phyloP scores from a whole-genome alignment of 2,329 filamentous ascomycete species.

The Zymoseptoria brevis region DNA sequence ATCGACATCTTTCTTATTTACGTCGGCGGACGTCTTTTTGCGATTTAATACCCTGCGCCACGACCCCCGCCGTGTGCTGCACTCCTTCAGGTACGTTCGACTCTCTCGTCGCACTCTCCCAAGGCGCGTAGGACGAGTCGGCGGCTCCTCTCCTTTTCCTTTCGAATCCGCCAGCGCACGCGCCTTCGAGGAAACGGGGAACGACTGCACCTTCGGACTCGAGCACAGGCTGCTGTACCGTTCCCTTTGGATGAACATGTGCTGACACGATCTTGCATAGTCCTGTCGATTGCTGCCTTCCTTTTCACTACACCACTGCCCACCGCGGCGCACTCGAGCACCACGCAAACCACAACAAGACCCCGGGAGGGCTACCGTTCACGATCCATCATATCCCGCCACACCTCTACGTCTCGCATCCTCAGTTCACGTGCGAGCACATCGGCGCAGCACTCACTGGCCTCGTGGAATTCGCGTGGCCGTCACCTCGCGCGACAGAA shows the following conservation, averaged over 20 bases:
- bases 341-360: not conserved
- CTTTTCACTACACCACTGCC: constrained; percentile 2
- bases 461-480: constrained; percentile 13
- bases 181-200: not conserved
- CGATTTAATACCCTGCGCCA: not conserved
- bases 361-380: not conserved
- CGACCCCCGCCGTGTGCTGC: not conserved
- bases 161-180: not conserved
- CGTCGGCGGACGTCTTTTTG: not conserved
- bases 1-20: constrained; percentile 6
- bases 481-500: constrained; percentile 12
- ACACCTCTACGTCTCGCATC: not conserved
- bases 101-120: not conserved
- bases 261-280: not conserved
- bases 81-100: constrained; percentile 2
- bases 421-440: not conserved
- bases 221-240: not conserved
- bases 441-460: not conserved
- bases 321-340: constrained; percentile 4
- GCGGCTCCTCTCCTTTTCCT: constrained; percentile 1
- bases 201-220: not conserved
- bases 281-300: not conserved
- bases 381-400: not conserved
- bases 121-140: not conserved
- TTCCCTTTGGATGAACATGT: not conserved